Evolutionary conservation across 805 yeast species (phyloP).

Genomic region (Candida namnaoensis): DNA sequence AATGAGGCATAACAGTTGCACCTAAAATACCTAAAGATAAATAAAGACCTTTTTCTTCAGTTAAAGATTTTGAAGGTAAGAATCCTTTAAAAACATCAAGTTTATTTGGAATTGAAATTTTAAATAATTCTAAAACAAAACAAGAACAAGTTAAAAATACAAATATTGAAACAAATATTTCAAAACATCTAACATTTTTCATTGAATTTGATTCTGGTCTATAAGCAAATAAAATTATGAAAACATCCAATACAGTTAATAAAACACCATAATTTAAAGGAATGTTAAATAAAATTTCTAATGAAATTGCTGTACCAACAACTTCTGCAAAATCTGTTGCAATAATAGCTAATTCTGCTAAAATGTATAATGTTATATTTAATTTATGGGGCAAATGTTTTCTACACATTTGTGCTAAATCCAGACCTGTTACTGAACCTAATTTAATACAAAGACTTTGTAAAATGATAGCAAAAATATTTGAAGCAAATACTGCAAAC

Average conservation of each 20-base stretch:
- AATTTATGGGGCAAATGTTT: conserved; percentile 53
- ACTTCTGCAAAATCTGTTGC: conserved; percentile 94
- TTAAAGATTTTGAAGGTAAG: conserved; percentile 54
- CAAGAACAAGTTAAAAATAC: conserved; percentile 73
- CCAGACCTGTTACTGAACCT: conserved; percentile 75
- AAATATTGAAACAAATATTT: conserved; percentile 58
- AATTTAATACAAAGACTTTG: conserved; percentile 67
- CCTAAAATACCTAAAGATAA: conserved; percentile 80
- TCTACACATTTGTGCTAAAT: conserved; percentile 71
- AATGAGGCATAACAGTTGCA: conserved; percentile 95
- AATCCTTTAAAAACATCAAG: conserved; percentile 54
- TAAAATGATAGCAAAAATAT: conserved; percentile 62
- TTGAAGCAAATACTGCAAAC: conserved; percentile 57
- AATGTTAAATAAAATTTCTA: conserved; percentile 65
- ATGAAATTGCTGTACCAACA: conserved; percentile 84
- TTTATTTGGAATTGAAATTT: conserved; percentile 45
- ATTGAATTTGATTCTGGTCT: conserved; percentile 67
- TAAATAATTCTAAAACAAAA: conserved; percentile 60
- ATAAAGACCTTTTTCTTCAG: conserved; percentile 62
- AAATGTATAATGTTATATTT: conserved; percentile 49
- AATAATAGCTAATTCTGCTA: conserved; percentile 81
- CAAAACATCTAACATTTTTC: conserved; percentile 70
- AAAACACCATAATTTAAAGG: conserved; percentile 73
- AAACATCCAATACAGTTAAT: conserved; percentile 74
- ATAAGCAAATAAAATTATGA: conserved; percentile 71